Base-by-base conservation (phyloP, 768 basidiomycete genomes). In the Lactifluus echinatus region DNA sequence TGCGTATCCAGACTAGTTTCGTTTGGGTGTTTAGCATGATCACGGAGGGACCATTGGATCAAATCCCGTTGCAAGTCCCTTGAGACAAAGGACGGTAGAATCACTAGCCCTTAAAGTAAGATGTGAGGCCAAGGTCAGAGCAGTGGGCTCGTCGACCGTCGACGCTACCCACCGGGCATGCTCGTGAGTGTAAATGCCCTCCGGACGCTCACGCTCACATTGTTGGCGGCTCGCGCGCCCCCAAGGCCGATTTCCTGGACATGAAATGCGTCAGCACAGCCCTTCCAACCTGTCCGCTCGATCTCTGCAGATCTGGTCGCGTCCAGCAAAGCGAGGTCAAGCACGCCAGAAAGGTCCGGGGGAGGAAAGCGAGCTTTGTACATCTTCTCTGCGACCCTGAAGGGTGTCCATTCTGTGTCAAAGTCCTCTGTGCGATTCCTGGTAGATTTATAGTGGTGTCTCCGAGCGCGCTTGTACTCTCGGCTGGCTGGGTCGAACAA, bases 1-100 rank as follows among this genome's bases (percentile, higher is more conserved):
- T 97, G 95, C 0, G 83, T 79, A 55, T 94, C 88, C 21, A 97
- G 83, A 63, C 93, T 95, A 0, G 91, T 94, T 54, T 88, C 85
- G 67, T 96, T 96, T 0, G 92, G 90, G 36, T 76, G 70, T 2
- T 77, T 76, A 1, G 93, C 87, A 63, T 94, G 91, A 19, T 85
- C 78, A 10, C 75, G 66, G 7, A 99, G 79, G 23, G 89, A 80
- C 80, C 89, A 88, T 53, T 71, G 71, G 24, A 89, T 76, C 4
- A 97, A 78, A 1, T 76, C 68, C 23, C 82, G 78, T 66, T 98
- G 95, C 36, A 82, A 75, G 17, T 71, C 66, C 0, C 72, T 72
- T 2, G 83, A 73, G 17, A 96, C 65, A 65, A 86, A 93, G 0
- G 76, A 75, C 11, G 95, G 93, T 5, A 99, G 70, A 21, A 96